Percentiles rank a stretch among this genome's conserved stretches.
phyloP scores from a whole-genome alignment of 2,329 filamentous ascomycete genomes.

The Calonectria pauciramosa region DNA sequence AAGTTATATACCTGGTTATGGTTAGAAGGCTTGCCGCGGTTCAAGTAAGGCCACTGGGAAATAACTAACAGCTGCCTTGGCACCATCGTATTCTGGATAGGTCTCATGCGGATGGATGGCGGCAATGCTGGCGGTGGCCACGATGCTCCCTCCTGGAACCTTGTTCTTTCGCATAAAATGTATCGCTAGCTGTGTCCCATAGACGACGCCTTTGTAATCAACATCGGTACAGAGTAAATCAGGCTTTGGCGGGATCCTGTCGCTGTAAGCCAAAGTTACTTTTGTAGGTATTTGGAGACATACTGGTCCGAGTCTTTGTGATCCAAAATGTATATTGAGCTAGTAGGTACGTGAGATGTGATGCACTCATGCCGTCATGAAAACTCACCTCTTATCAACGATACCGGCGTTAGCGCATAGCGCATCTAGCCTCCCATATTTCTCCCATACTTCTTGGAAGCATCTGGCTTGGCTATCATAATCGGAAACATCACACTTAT shows the following conservation, averaged over 20 bases:
- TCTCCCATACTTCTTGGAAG: conserved; percentile 58
- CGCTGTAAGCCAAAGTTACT: background rate
- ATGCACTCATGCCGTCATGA: background rate
- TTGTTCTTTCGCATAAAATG: conserved; percentile 68
- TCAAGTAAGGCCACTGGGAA: background rate
- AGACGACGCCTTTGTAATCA: conserved; percentile 65
- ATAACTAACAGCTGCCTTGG: conserved; percentile 61
- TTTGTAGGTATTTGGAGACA: background rate
- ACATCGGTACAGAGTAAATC: conserved; percentile 61
- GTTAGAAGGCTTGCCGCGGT: background rate
- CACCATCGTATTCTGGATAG: conserved; percentile 64
- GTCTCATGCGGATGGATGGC: conserved; percentile 58
- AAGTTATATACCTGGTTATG: conserved; percentile 46
- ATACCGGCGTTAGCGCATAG: conserved; percentile 66
- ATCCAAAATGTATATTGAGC: conserved; percentile 58
- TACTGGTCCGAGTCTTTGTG: conserved; percentile 33
- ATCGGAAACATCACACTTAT: conserved; percentile 59
- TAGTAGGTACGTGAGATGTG: conserved; percentile 18
- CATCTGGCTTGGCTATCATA: conserved; percentile 59
- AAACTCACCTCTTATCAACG: conserved; percentile 52
- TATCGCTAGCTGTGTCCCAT: conserved; percentile 62
- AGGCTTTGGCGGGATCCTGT: conserved; percentile 57
- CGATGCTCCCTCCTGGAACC: conserved; percentile 57
- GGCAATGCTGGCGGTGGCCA: conserved; percentile 59
- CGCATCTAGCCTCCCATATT: conserved; percentile 62